A percentile compares a stretch with the other conserved stretches of the same genome.
Conservation (phyloP, 2,329 filamentous ascomycete genomes). For the Microcyclospora tardicrescens region DNA sequence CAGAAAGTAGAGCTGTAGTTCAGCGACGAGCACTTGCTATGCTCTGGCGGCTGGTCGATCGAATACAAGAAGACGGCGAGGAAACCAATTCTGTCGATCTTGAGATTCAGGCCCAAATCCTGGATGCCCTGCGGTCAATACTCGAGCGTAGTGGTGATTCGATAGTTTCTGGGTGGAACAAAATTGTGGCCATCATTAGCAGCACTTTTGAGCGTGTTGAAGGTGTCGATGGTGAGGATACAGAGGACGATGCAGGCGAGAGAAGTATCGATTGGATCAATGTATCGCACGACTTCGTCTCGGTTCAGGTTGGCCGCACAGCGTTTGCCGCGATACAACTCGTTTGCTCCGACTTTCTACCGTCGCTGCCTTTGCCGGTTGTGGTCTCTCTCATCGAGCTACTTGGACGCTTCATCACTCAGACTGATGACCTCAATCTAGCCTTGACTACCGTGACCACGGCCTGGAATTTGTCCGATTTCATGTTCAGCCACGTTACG, state of each 20-base stretch:
- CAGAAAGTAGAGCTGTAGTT: conserved; percentile 13
- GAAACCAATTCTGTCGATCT: conserved; percentile 18
- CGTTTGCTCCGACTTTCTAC: conserved; percentile 86
- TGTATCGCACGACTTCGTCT: conserved; percentile 32
- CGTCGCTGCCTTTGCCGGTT: conserved; percentile 53
- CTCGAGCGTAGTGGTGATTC: conserved; percentile 82
- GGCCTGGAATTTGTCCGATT: conserved; percentile 91
- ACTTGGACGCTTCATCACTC: conserved; percentile 76
- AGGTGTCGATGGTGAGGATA: background rate
- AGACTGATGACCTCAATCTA: conserved; percentile 87
- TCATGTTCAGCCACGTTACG: conserved; percentile 46
- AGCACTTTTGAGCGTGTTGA: conserved; percentile 53
- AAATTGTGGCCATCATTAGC: conserved; percentile 72
- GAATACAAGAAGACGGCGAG: conserved; percentile 16
- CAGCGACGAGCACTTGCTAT: conserved; percentile 19
- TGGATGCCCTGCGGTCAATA: conserved; percentile 54
- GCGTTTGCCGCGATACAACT: conserved; percentile 84
- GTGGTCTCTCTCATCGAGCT: conserved; percentile 76
- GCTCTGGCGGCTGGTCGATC: conserved; percentile 36
- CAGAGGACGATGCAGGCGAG: conserved; percentile 5
- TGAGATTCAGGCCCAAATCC: conserved; percentile 56
- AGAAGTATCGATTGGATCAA: conserved; percentile 17
- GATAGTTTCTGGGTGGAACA: conserved; percentile 69
- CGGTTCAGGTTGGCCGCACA: conserved; percentile 65
- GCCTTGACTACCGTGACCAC: conserved; percentile 91